Base-by-base conservation (phyloP, 2,329 filamentous ascomycete genomes). In the Calonectria pseudoturangicola region DNA sequence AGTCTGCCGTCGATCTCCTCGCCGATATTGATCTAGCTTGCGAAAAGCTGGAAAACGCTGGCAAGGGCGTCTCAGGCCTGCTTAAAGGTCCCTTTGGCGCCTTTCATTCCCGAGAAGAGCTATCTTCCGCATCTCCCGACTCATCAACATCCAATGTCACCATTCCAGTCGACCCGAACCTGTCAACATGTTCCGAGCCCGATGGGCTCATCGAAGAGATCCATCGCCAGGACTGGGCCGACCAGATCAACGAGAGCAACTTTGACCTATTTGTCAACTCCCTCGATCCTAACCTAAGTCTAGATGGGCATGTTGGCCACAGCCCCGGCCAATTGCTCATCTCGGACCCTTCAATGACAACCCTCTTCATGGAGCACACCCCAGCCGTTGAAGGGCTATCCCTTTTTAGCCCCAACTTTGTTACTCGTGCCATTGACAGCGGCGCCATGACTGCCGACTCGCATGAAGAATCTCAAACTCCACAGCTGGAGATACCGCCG, bases 21-120 rank as follows among this genome's bases (percentile, higher is more conserved):
- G 69, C 77, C 5, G 80, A 81, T 4, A 79, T 79, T 2, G 78
- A 79, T 4, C 62, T 70, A n/a, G 78, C 73, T 0, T 76, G 66
- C 62, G 82, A 71, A 64, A 81, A 48, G 66, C 50, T 68, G 39
- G 45, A 58, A 16, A 25, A 50, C 10, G 54, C 41, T 1, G 30
- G 16, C 18, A 28, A 54, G 36, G 65, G 36, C 1, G 58, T 60
- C 13, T 16, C 68, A 0, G 62, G 63, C 33, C 21, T 79, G 25
- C 28, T 71, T 12, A 79, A 67, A 10, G 78, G 78, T 0, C 78
- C 78, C 2, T 79, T 79, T 64, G 75, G 78, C 0, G 77, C 77
- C 13, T 79, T 79, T 58, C 73, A 74, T 1, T 60, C 68, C 0
- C 15, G 54, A 1, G 41, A 75, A 18, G 54, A 73, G 0, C n/a